Base-by-base conservation (phyloP, 2,329 filamentous ascomycete genomes). In the Geosmithia morbida region DNA sequence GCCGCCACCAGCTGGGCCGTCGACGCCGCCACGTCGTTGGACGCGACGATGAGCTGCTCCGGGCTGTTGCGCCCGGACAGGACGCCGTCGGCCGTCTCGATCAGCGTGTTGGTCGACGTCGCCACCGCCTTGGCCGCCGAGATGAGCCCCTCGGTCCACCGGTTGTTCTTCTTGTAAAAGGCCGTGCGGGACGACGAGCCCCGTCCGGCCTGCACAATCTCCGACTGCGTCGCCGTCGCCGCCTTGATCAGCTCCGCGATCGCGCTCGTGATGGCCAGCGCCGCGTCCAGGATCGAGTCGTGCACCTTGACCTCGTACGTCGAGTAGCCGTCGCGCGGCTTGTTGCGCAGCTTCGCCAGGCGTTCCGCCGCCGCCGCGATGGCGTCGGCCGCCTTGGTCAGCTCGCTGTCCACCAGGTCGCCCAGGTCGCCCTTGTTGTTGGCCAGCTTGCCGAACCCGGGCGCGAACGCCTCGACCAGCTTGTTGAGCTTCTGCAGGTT, bases 141-240 rank as follows among this genome's bases (percentile, higher is more conserved):
- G 61, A 98, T 96, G 51, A 98, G 79, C 44, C 92, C 92, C 61
- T 98, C 92, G 0, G 92, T 98, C 92, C 92, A 98, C 46, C 92
- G 80, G 68, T 97, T 98, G 76, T 98, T 96, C 73, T 97, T 97
- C 77, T 97, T 97, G 81, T 98, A 98, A 66, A 98, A 98, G 20
- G 89, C 88, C 2, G 89, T 94, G 49, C 83, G 79, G 43, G 87
- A 94, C 46, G 86, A 87, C 22, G 83, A 85, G 37, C 92, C 92
- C 18, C 86, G 83, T 7, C 92, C 92, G 52, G 94, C 87, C 53
- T 88, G 83, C 42, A 98, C 92, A 59, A 98, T 98, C 68, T 98
- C 92, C 62, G 94, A 82, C 63, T 98, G 92, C 2, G 90, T 94
- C 17, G 77, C 81, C 0, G 90, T 94, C 7, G 92, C 92, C 1